Percentiles rank a stretch among this genome's conserved stretches.
Conservation (phyloP, 768 basidiomycete genomes). For the Boletus tylopilopsis region DNA sequence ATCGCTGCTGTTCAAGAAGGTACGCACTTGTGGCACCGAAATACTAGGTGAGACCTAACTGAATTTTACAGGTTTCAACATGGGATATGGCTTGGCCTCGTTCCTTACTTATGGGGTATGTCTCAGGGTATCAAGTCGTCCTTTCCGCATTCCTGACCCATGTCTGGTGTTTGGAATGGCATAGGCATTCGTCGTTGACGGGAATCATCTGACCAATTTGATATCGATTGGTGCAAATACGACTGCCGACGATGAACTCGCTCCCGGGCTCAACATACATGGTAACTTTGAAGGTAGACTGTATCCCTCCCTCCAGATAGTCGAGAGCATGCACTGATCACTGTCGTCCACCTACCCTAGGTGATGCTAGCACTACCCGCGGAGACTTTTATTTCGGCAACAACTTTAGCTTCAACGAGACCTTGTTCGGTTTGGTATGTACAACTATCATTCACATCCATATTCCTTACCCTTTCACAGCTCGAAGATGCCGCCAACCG, state of each 20-base stretch:
- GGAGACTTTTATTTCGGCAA: constrained; percentile 20
- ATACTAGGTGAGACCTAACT: not conserved
- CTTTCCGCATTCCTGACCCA: too few relatives aligned
- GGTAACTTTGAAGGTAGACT: constrained; percentile 18
- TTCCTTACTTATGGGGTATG: constrained; percentile 19
- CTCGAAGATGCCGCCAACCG: constrained; percentile 10
- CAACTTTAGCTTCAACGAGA: constrained; percentile 23
- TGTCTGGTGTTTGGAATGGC: not conserved
- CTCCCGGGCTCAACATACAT: constrained; percentile 18
- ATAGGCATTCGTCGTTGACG: constrained; percentile 18
- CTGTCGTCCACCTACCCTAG: constrained; percentile 7
- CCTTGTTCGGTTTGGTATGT: constrained; percentile 14
- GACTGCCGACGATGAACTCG: constrained; percentile 3
- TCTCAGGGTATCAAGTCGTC: not conserved
- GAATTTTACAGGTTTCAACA: constrained; percentile 16
- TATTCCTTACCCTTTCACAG: not conserved
- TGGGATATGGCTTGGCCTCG: constrained; percentile 14
- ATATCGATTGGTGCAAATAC: constrained; percentile 22
- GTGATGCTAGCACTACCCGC: constrained; percentile 21
- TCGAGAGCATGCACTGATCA: too few relatives aligned
- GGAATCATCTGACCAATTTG: constrained; percentile 25
- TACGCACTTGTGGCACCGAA: not conserved
- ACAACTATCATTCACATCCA: not conserved
- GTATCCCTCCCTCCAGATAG: not conserved
- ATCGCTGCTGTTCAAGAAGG: constrained; percentile 22